Conservation (phyloP, 73 alveolate species). For the Tetrahymena elliotti region DNA sequence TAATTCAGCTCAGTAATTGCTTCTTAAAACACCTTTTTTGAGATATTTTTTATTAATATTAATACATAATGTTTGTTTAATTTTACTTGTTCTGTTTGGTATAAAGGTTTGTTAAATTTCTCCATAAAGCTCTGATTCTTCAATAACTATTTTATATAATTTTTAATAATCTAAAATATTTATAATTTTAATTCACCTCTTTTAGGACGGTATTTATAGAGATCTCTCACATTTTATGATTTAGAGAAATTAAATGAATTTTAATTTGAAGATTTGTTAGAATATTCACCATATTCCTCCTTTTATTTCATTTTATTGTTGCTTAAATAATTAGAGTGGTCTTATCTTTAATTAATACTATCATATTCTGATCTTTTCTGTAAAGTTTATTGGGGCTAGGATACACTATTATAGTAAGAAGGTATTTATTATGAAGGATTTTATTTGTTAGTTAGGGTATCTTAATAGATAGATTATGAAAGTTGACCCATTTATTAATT, state of each 20-base stretch:
- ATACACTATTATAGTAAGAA: neutral
- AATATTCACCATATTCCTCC: neutral
- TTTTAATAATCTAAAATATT: too few relatives aligned
- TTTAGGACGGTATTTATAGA: neutral
- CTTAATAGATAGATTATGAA: neutral
- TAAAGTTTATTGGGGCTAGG: neutral
- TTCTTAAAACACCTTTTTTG: neutral
- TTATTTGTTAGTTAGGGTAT: neutral
- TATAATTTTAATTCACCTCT: neutral
- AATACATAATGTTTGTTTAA: neutral
- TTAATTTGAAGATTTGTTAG: neutral
- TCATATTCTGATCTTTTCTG: neutral
- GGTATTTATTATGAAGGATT: neutral
- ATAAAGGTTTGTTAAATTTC: neutral
- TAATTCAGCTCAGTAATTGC: neutral
- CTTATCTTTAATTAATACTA: neutral
- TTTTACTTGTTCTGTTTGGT: neutral
- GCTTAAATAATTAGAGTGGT: neutral
- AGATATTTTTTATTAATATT: neutral
- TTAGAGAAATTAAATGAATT: neutral
- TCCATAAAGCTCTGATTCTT: neutral
- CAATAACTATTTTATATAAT: too few relatives aligned
- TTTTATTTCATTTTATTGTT: neutral
- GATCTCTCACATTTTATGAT: neutral
- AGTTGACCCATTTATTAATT: neutral